Evolutionary conservation across 1,284 basidiomycete species (phyloP), one percentile per base, ranked within the genome.

Genomic region (Boletellus deceptivus): DNA sequence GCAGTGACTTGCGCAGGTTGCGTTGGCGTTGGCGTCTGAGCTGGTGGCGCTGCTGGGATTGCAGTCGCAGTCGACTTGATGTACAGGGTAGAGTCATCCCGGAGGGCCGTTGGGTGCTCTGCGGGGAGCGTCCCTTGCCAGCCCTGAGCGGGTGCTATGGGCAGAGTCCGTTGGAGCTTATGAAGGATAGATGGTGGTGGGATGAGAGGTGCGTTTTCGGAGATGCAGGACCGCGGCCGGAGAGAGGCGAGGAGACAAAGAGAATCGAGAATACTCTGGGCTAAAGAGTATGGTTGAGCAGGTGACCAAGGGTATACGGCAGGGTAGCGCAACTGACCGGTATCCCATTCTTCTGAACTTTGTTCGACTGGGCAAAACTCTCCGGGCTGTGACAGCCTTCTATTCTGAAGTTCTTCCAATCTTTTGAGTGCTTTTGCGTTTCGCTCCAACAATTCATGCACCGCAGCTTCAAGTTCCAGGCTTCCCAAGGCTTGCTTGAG

Each of bases 81-180:
- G 40, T 72, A 74, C 6, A 82, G 62, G 2, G 89, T 91, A 5
- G 79, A 76, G 59, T 91, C 83, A 63, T 91, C 89, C 20, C 82
- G 78, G 14, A 89, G 75, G 5, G 87, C 84, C 2, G 76, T 76
- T 11, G 77, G 57, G 24, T 76, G 76, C 36, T 75, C 70, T 17
- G 79, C 62, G n/a, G 84, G 80, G 4, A 91, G 75, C 1, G 84
- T 90, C 27, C 89, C 89, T 56, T 83, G 73, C 86, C 87, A 91
- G 9, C 87, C 84, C 52, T 75, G 74, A 3, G 78, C 72, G 18
- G 82, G 73, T 13, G 75, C 73, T 8, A 77, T 64, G 3, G 84
- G 86, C 7, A 91, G 72, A 0, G 85, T 86, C 18, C 76, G 80
- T 56, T 88, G 84, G 4, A 91, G 73, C 56, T 78, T 82, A 54